phyloP scores from a whole-genome alignment of 257 asterid species.

The Ligustrum vulgare region DNA sequence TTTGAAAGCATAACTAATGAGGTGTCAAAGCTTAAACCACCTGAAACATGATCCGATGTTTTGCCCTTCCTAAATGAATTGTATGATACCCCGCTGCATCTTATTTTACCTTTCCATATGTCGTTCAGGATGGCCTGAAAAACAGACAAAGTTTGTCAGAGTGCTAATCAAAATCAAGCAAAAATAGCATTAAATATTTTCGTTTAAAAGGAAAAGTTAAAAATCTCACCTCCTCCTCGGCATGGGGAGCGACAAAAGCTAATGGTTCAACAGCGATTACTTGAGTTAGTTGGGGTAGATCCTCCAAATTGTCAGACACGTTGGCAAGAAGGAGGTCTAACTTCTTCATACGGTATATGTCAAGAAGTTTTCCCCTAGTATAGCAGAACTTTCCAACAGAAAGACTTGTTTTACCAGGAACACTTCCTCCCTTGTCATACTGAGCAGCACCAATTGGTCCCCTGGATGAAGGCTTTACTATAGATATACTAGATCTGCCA shows the following conservation, averaged over 20 bases:
- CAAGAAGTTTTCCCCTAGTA: slow-evolving; percentile 93
- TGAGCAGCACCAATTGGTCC: slow-evolving; percentile 55
- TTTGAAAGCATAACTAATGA: not conserved
- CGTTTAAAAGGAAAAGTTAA: not conserved
- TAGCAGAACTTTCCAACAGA: slow-evolving; percentile 48
- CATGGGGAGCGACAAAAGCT: slow-evolving; percentile 82
- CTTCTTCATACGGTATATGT: slow-evolving; percentile 77
- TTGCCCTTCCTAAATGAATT: slow-evolving; percentile 53
- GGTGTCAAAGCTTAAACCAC: slow-evolving; percentile 31
- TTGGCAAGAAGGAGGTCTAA: slow-evolving; percentile 41
- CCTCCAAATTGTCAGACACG: slow-evolving; percentile 64
- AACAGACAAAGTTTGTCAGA: slow-evolving; percentile 12
- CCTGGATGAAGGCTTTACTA: slow-evolving; percentile 44
- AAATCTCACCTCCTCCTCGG: slow-evolving; percentile 76
- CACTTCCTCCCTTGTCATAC: slow-evolving; percentile 42
- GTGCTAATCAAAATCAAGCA: slow-evolving; percentile 20
- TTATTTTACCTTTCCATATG: slow-evolving; percentile 72
- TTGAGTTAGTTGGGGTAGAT: slow-evolving; percentile 60
- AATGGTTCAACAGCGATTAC: slow-evolving; percentile 61
- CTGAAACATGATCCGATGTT: slow-evolving; percentile 59
- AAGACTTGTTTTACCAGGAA: slow-evolving; percentile 48
- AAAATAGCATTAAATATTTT: slow-evolving; percentile 1
- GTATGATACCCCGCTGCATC: slow-evolving; percentile 65
- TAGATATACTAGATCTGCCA: slow-evolving; percentile 61
- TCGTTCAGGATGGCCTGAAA: slow-evolving; percentile 67